Conservation (phyloP, 345 rosid genomes). For the Iberis pinnata region DNA sequence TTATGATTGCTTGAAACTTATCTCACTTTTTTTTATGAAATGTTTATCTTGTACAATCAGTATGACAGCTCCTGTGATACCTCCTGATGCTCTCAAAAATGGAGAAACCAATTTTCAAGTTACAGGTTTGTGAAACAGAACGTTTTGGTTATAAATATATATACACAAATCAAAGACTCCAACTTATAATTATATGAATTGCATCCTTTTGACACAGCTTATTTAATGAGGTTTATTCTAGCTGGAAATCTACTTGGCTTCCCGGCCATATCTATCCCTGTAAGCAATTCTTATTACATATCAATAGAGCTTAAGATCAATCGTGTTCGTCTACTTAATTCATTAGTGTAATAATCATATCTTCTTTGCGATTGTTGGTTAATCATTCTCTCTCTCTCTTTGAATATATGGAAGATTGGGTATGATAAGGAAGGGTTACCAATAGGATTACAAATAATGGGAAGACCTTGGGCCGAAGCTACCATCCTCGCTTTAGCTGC, state of each 20-base stretch:
- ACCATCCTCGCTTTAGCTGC: constrained; percentile 58
- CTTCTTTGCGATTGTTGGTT: too few relatives aligned
- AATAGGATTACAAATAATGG: constrained; percentile 70
- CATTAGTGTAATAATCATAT: too few relatives aligned
- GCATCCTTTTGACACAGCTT: constrained; percentile 33
- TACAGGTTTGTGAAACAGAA: constrained; percentile 41
- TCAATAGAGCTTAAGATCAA: not conserved
- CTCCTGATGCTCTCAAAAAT: constrained; percentile 51
- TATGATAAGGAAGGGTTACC: constrained; percentile 87
- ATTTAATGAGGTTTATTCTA: constrained; percentile 60
- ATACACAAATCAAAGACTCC: not conserved
- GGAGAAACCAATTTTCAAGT: constrained; percentile 72
- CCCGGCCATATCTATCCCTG: constrained; percentile 80
- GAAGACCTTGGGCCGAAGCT: constrained; percentile 87
- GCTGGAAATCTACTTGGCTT: constrained; percentile 75
- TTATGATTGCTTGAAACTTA: not conserved
- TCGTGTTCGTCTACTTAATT: too few relatives aligned
- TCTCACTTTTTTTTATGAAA: not conserved
- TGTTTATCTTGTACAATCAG: constrained; percentile 35
- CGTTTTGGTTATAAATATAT: not conserved
- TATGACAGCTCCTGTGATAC: constrained; percentile 82
- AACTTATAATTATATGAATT: constrained; percentile 2
- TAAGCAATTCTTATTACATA: constrained; percentile 27
- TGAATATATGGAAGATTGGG: constrained; percentile 42
- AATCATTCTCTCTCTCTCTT: too few relatives aligned